Evolutionary conservation across 345 rosid species (phyloP), one percentile per base, ranked within the genome.

Genomic region (Linum usitatissimum): DNA sequence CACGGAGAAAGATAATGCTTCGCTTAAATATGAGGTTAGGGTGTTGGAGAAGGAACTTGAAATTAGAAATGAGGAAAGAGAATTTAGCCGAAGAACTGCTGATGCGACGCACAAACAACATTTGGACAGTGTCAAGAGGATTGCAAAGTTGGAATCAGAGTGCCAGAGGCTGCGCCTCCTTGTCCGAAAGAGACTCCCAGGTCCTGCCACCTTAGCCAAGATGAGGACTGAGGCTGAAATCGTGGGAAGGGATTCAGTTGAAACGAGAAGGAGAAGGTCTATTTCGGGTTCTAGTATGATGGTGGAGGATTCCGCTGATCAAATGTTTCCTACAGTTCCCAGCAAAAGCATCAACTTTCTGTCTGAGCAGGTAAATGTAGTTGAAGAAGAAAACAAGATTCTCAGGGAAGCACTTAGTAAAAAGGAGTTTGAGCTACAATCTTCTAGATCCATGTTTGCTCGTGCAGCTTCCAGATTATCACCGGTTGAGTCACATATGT

Each of bases 21-120:
- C 97, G 5, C 70, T 93, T 76, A 84, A 71, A 62, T 93, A 89
- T 36, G 97, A 93, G 76, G 83, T 90, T 49, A 76, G 83, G 38
- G 86, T 93, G 57, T 77, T 93, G 30, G 88, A 83, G 77, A 93
- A 89, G 85, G 99, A 93, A 70, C 86, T 89, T 3, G 97, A 93
- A 82, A 83, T 93, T 68, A 71, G 94, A 65, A 90, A 82, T 45
- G 94, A 93, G 70, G 97, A 93, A 78, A 86, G 86, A 75, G 99
- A 93, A 69, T 90, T 90, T 68, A 86, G 77, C 18, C 83, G 78
- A 62, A 78, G 86, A 77, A 73, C 85, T 8, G 73, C 86, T 58
- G 91, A 86, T 71, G 82, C 82, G 70, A 81, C 91, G 0, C 91
- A 86, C 72, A 90, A 80, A 71, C 91, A 84, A 61, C 88, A 90